phyloP scores from a whole-genome alignment of 805 yeast species.

The Priceomyces haplophilus region DNA sequence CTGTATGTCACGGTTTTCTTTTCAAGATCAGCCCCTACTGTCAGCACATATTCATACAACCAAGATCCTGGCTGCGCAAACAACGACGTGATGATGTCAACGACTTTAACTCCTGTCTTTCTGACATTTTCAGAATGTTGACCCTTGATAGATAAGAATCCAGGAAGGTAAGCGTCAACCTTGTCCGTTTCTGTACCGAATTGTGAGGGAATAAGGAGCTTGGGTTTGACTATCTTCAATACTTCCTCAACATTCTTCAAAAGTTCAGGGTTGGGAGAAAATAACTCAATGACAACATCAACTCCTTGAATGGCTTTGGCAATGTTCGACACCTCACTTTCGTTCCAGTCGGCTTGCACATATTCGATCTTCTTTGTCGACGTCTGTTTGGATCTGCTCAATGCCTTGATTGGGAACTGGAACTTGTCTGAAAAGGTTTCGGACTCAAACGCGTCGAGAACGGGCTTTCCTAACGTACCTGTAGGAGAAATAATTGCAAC shows the following conservation, averaged over 20 bases:
- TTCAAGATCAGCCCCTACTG: slow-evolving; percentile 37
- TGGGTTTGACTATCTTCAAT: slow-evolving; percentile 41
- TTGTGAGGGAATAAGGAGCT: slow-evolving; percentile 57
- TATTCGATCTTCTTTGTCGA: slow-evolving; percentile 39
- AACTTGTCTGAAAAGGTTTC: slow-evolving; percentile 40
- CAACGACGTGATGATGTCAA: slow-evolving; percentile 39
- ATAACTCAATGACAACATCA: slow-evolving; percentile 51
- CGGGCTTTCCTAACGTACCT: slow-evolving; percentile 52
- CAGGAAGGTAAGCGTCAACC: slow-evolving; percentile 30
- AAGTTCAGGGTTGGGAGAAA: slow-evolving; percentile 27
- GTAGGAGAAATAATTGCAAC: slow-evolving; percentile 46
- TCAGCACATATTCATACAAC: slow-evolving; percentile 31
- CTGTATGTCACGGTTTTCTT: slow-evolving; percentile 31
- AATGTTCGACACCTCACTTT: slow-evolving; percentile 21
- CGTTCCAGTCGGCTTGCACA: slow-evolving; percentile 29
- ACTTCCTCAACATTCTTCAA: slow-evolving; percentile 37
- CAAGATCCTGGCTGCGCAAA: slow-evolving; percentile 37
- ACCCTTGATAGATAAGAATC: slow-evolving; percentile 30
- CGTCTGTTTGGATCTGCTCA: slow-evolving; percentile 42
- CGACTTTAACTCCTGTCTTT: slow-evolving; percentile 44
- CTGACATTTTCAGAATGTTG: slow-evolving; percentile 39
- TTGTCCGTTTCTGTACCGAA: slow-evolving; percentile 49
- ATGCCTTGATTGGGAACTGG: slow-evolving; percentile 47
- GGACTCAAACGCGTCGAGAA: slow-evolving; percentile 43
- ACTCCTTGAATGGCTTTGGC: slow-evolving; percentile 42